Percentiles rank a stretch among this genome's conserved stretches.
Conservation (phyloP, 2,329 filamentous ascomycete genomes). For the Diaporthe citrichinensis region DNA sequence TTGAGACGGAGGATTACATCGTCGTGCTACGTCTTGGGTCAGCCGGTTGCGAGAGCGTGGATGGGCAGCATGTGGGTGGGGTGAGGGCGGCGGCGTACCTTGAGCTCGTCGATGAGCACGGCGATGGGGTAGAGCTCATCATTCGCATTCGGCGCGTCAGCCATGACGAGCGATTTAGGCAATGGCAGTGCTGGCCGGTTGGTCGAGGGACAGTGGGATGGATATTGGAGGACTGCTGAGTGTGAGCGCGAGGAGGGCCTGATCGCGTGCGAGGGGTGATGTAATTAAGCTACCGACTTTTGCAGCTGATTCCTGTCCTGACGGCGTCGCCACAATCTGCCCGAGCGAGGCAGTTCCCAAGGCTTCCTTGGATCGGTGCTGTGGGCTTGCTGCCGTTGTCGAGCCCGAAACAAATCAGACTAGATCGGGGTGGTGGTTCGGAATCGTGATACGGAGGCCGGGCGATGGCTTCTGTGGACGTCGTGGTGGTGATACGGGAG, state of each 20-base stretch:
- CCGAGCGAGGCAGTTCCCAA: constrained; percentile 18
- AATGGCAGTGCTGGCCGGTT: constrained; percentile 32
- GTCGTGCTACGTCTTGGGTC: constrained; percentile 79
- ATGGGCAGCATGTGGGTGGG: constrained; percentile 7
- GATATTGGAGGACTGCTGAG: constrained; percentile 13
- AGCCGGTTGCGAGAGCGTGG: constrained; percentile 43
- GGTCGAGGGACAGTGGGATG: constrained; percentile 27
- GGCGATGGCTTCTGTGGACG: constrained; percentile 33
- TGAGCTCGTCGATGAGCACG: constrained; percentile 99
- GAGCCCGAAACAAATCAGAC: constrained; percentile 24
- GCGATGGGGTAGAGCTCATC: constrained; percentile 99
- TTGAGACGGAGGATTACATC: constrained; percentile 98
- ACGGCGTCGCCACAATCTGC: constrained; percentile 38
- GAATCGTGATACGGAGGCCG: constrained; percentile 34
- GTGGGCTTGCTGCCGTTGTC: constrained; percentile 12
- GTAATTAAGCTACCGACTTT: constrained; percentile 42
- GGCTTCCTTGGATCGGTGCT: constrained; percentile 33
- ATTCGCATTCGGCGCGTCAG: constrained; percentile 87
- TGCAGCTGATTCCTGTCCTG: constrained; percentile 41
- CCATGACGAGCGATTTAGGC: constrained; percentile 75
- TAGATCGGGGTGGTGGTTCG: constrained; percentile 15
- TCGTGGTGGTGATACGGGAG: constrained; percentile 38
- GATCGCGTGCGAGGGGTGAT: constrained; percentile 43
- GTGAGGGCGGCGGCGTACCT: constrained; percentile 71
- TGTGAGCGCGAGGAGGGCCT: constrained; percentile 38